Evolutionary conservation across 73 alveolate species (phyloP), one percentile per base, ranked within the genome.

Genomic region (Blepharisma japonicum): DNA sequence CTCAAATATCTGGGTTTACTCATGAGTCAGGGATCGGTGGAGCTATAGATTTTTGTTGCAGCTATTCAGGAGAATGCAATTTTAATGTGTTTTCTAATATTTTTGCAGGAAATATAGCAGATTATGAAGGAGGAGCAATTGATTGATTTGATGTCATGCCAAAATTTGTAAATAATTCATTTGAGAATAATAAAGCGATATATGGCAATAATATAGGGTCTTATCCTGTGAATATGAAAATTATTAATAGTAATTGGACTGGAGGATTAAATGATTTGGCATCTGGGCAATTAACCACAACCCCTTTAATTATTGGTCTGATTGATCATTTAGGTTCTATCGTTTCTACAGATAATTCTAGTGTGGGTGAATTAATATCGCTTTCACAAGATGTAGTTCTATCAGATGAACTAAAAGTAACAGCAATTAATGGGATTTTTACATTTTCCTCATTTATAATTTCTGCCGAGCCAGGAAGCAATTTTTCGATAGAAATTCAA

Each of bases 81-180:
- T 18, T 61, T 61, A 14, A 18, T 25, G 11, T 61, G 23, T 20
- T 9, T 20, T n/a, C 47, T 61, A 11, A 25, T 61, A 5, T 39
- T 20, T 20, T 20, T 14, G 23, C 5, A 20, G 46, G 18, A 2
- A 20, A 61, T 61, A 2, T 2, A 8, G 47, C n/a, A n/a, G 74
- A 25, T 20, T 8, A 61, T 14, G 74, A 61, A 18, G 74, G 74
- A 5, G 74, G 74, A 20, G 74, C 49, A 61, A 61, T 61, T 9
- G 23, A 61, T 14, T 61, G 74, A 39, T 18, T 25, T n/a, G 74
- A 61, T 5, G 14, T 9, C 2, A 61, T 20, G 47, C 74, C 74
- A 14, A 9, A 61, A 20, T 8, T 61, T 2, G 46, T 9, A 18
- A 25, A 14, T 61, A 25, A n/a, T 8, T n/a, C 5, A 9, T 8